Evolutionary conservation across 805 yeast genomes (phyloP), one percentile per base, ranked within the genome.

Genomic region (Aciculoconidium aculeatum): DNA sequence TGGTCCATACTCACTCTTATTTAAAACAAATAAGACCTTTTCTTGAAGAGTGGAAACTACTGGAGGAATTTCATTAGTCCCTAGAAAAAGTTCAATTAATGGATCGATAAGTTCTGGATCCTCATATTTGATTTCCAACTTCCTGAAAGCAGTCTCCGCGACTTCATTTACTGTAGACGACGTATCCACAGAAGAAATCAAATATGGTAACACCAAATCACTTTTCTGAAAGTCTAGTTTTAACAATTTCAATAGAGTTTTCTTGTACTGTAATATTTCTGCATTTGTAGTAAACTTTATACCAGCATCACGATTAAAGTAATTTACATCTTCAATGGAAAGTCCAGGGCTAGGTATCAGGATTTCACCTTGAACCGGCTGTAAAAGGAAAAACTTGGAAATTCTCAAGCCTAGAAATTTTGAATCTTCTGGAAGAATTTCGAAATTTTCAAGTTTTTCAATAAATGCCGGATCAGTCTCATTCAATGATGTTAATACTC

Each of bases 301-400:
- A 15, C 88, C 90, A 3, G 90, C 85, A 38, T 72, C 72, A 31
- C 65, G 67, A 0, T 85, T 79, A 41, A 85, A 73, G 41, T 79
- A 84, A 1, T 71, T 49, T 11, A 72, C 67, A 23, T 80, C 86
- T 0, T 48, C 47, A 0, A 63, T 50, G 9, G 78, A 61, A 29
- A 87, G 54, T 0, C 95, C 95, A 0, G 90, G 86, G n/a, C n/a
- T n/a, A n/a, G n/a, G n/a, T n/a, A n/a, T n/a, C n/a, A n/a, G n/a
- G n/a, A n/a, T n/a, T n/a, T n/a, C n/a, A n/a, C n/a, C n/a, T n/a
- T n/a, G n/a, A 34, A 75, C 66, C 43, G 35, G 49, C 31, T 31
- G 53, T 18, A 84, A 51, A 27, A 83, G 41, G 47, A 83, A 69
- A 36, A 83, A 68, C 31, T 73, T 67, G 7, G 74, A 62, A 21